Conservation (phyloP, 768 basidiomycete genomes). For the Suillus weaverae region DNA sequence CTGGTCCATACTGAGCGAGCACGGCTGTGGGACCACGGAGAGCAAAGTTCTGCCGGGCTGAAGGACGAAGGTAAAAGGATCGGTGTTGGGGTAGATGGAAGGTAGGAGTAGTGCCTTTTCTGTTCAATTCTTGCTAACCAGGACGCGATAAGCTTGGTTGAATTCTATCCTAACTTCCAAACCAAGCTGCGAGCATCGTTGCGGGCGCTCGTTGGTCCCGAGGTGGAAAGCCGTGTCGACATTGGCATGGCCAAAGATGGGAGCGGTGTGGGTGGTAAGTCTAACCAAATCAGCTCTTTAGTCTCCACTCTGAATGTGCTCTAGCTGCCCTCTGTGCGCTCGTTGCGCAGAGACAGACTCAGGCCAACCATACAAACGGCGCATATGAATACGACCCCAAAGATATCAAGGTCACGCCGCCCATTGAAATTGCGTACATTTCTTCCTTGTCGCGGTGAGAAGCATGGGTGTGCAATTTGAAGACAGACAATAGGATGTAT, state of each 20-base stretch:
- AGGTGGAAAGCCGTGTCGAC: slow-evolving; percentile 75
- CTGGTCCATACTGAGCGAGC: slow-evolving; percentile 79
- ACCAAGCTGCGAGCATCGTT: slow-evolving; percentile 72
- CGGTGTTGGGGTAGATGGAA: slow-evolving; percentile 90
- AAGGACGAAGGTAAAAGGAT: slow-evolving; percentile 50
- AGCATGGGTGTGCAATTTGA: background rate
- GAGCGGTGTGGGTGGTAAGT: slow-evolving; percentile 92
- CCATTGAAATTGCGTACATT: slow-evolving; percentile 16
- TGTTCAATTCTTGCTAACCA: background rate
- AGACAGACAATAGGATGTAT: background rate
- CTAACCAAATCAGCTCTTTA: background rate
- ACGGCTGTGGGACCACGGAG: slow-evolving; percentile 45
- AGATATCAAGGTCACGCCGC: slow-evolving; percentile 14
- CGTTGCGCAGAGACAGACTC: slow-evolving; percentile 28
- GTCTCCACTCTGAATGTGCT: slow-evolving; percentile 11
- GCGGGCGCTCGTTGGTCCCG: slow-evolving; percentile 70
- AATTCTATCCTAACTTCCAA: slow-evolving; percentile 90
- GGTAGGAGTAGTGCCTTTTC: slow-evolving; percentile 42
- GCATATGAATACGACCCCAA: slow-evolving; percentile 10
- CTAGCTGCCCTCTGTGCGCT: slow-evolving; percentile 87
- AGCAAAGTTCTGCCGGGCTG: slow-evolving; percentile 9
- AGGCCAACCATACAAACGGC: slow-evolving; percentile 14
- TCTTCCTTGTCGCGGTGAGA: slow-evolving; percentile 22
- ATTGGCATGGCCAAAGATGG: slow-evolving; percentile 97
- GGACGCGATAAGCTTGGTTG: slow-evolving; percentile 63